phyloP scores from a whole-genome alignment of 2,329 filamentous ascomycete species.

The Fusarium praegraminearum region DNA sequence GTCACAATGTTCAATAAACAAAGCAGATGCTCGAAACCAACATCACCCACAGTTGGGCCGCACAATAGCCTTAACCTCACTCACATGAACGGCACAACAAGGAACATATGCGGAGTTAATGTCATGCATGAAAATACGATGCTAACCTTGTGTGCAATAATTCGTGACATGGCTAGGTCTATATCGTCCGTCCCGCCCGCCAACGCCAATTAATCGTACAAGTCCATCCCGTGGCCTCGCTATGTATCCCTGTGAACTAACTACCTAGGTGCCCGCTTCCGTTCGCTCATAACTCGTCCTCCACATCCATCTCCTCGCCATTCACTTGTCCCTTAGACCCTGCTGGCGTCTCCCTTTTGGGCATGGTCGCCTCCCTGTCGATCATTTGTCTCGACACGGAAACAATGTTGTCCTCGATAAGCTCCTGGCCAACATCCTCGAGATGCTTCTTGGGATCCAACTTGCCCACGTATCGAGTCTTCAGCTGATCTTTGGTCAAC shows the following conservation, averaged over 20 bases:
- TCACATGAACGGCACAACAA: neutral
- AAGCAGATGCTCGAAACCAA: neutral
- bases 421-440: conserved; percentile 93
- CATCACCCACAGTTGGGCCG: neutral
- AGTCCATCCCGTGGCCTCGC: conserved; percentile 44
- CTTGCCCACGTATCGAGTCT: conserved; percentile 99
- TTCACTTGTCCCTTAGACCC: conserved; percentile 63
- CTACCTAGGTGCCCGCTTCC: conserved; percentile 15
- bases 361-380: conserved; percentile 96
- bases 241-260: conserved; percentile 12
- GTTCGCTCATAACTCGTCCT: conserved; percentile 64
- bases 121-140: conserved; percentile 43
- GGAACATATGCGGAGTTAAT: conserved; percentile 33
- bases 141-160: conserved; percentile 41
- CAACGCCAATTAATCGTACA: conserved; percentile 53
- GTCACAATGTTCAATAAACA: conserved; percentile 12
- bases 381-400: conserved; percentile 99
- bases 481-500: conserved; percentile 95
- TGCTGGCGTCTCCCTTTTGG: conserved; percentile 71
- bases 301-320: conserved; percentile 76
- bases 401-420: conserved; percentile 99
- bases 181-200: conserved; percentile 48
- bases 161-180: conserved; percentile 45
- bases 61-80: neutral
- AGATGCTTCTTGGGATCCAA: conserved; percentile 99